These are phyloP conservation scores for Urochloa ruziziensis DNA, from an alignment of 176 grass and related monocot genomes.

Conservation along the genomic window DNA sequence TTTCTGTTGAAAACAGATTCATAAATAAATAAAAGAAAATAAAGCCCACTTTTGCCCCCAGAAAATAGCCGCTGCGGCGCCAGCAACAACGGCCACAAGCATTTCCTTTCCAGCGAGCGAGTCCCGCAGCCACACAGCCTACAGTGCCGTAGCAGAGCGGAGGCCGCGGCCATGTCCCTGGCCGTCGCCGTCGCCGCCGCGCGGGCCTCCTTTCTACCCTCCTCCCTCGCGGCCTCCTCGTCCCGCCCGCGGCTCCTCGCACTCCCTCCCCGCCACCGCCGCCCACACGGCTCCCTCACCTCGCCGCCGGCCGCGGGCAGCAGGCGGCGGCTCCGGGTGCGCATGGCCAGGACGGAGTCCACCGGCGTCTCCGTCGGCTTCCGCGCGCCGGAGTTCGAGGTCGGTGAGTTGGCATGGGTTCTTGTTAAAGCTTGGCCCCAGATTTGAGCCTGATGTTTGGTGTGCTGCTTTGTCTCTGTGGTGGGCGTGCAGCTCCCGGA, in stretches of 20 bases:
- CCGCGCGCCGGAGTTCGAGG: slow-evolving; percentile 18
- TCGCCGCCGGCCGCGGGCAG: not conserved
- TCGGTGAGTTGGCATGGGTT: not conserved
- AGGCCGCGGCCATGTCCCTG: not conserved
- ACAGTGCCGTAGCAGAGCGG: not conserved
- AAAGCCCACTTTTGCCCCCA: too few species aligned
- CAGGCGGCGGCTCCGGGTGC: slow-evolving; percentile 25
- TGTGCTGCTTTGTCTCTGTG: not conserved
- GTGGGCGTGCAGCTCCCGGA: slow-evolving; percentile 60
- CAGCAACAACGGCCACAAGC: not conserved
- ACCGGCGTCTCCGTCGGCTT: slow-evolving; percentile 15
- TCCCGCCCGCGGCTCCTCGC: not conserved
- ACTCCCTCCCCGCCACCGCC: not conserved
- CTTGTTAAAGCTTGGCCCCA: not conserved
- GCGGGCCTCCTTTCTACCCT: not conserved
- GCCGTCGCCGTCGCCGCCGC: not conserved
- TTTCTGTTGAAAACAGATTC: too few species aligned
- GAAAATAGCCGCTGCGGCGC: too few species aligned
- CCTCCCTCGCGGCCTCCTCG: not conserved
- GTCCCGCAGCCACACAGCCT: slow-evolving; percentile 15
- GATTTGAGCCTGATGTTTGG: not conserved
- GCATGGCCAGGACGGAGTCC: slow-evolving; percentile 57
- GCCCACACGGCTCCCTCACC: not conserved
- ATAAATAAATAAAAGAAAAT: too few species aligned
- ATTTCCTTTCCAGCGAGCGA: not conserved